Evolutionary conservation across 2,329 filamentous ascomycete species (phyloP), one percentile per base, ranked within the genome.

Genomic region (Cercospora sp.): DNA sequence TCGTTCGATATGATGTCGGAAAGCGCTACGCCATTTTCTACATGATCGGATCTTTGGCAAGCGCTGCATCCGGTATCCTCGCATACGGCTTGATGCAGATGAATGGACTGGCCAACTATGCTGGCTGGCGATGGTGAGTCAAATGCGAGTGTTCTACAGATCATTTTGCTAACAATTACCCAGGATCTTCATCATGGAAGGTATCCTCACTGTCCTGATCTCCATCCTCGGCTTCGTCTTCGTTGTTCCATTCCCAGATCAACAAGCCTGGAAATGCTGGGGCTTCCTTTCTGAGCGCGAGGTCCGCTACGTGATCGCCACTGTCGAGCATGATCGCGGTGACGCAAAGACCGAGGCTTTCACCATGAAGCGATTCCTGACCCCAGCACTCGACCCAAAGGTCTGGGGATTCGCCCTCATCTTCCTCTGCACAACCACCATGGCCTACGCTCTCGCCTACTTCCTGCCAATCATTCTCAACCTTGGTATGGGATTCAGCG

Each of bases 401-500:
- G 79, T 86, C 62, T 87, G 85, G 85, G 80, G 77, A 3, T 86
- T 84, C 67, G 84, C 82, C 0, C 67, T 85, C 75, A 82, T 86
- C 60, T 86, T 84, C 76, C 82, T 82, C 80, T 87, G 86, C 78
- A 87, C 86, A 1, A 92, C 91, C 0, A 90, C 90, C 10, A 85
- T 91, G 61, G 85, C 85, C 2, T 94, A 94, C 77, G 88, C 91
- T 0, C 85, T 94, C 7, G 90, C 90, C 2, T 94, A 91, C 78
- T 94, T 94, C 76, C 81, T 94, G 4, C 91, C 92, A 8, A 87
- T 94, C 74, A 91, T 95, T 73, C 86, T 96, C 9, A 74, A 75
- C 3, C 71, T 79, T 10, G 84, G 84, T 21, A 87, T 94, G 83
- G 85, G 87, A 13, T 94, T 91, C 81, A 82, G 79, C 58, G 81